Percentiles rank a stretch among this genome's conserved stretches.
phyloP scores from a whole-genome alignment of 306 rosid species.

The Inga laurina region DNA sequence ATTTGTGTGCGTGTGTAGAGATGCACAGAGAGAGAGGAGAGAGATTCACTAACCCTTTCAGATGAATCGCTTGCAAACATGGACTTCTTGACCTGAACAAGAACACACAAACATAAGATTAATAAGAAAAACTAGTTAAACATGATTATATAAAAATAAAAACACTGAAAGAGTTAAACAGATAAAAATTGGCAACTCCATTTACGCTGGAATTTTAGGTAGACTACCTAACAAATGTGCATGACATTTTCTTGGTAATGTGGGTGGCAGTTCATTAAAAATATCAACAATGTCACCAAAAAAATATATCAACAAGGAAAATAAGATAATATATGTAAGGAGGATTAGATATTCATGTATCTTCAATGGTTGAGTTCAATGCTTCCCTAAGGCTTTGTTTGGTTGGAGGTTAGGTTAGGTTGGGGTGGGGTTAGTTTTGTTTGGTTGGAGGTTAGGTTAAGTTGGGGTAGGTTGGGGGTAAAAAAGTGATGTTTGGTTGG shows the following conservation, averaged over 20 bases:
- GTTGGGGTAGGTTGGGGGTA: too few relatives aligned
- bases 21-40: neutral
- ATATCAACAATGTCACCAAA: neutral
- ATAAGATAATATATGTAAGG: neutral
- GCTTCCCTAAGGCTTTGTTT: neutral
- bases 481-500: too few relatives aligned
- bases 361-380: neutral
- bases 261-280: neutral
- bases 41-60: constrained; percentile 53
- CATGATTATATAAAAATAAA: neutral
- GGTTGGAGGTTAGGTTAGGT: too few relatives aligned
- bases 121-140: neutral
- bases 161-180: neutral
- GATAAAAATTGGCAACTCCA: constrained; percentile 15
- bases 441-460: too few relatives aligned
- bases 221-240: constrained; percentile 17
- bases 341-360: neutral
- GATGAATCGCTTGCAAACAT: constrained; percentile 37
- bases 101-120: constrained; percentile 23
- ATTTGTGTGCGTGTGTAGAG: neutral
- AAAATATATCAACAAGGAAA: neutral
- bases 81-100: constrained; percentile 58
- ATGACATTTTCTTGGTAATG: neutral
- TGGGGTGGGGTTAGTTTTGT: too few relatives aligned
- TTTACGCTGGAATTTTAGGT: neutral